A percentile compares a stretch with the other conserved stretches of the same genome.
These are phyloP conservation scores for Ulota crispa DNA, from an alignment of 225 moss, liverwort and hornwort species.

Conservation along the genomic window DNA sequence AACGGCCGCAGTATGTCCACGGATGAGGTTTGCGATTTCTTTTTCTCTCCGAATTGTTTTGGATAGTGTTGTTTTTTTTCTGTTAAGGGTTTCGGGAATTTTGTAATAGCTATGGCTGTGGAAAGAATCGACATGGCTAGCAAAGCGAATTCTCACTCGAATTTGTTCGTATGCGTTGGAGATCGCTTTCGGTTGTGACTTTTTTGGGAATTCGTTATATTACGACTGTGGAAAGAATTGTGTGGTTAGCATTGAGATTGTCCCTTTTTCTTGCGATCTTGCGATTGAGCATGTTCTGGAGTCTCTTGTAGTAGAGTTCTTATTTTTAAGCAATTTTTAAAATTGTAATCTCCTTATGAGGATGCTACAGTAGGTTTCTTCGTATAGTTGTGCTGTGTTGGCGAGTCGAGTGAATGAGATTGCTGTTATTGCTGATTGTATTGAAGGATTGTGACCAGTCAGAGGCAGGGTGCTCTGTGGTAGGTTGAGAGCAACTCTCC, in stretches of 20 bases:
- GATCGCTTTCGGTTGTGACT: background rate
- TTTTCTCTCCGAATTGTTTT: background rate
- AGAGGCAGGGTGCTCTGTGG: background rate
- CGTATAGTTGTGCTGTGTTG: background rate
- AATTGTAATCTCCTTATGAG: background rate
- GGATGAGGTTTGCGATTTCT: conserved; percentile 29
- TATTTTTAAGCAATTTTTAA: background rate
- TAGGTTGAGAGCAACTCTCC: background rate
- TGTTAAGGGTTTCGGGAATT: background rate
- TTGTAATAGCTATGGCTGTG: background rate
- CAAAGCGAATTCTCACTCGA: background rate
- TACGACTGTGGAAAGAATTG: background rate
- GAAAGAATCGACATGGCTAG: background rate
- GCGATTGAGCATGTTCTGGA: background rate
- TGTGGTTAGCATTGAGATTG: background rate
- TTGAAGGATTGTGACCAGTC: background rate
- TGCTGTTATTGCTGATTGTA: background rate
- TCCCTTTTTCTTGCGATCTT: background rate
- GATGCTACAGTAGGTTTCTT: background rate
- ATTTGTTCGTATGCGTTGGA: too few relatives aligned
- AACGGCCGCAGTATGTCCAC: conserved; percentile 21
- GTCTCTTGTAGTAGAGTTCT: background rate
- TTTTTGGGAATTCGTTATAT: background rate
- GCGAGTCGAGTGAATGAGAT: background rate
- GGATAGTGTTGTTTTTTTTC: background rate